A percentile compares a stretch with the other conserved stretches of the same genome.
These are phyloP conservation scores for Lentinula sp. DNA, from an alignment of 768 basidiomycete genomes.

Conservation along the genomic window DNA sequence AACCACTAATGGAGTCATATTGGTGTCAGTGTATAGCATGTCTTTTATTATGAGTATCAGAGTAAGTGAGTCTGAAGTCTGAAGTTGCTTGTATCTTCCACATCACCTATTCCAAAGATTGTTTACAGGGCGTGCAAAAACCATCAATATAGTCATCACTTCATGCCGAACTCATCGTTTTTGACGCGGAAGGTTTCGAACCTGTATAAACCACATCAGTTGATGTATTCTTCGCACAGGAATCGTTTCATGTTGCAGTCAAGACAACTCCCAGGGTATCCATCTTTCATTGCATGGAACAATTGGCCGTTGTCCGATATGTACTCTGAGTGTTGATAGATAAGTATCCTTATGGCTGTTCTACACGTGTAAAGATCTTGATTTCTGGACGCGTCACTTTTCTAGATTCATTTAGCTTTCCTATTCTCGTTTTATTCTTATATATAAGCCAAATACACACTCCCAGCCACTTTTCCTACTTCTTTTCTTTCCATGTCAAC, in stretches of 20 bases:
- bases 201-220: background rate
- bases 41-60: background rate
- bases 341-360: background rate
- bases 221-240: conserved; percentile 4
- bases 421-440: background rate
- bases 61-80: background rate
- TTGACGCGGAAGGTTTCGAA: background rate
- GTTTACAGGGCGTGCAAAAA: background rate
- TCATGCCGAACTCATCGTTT: background rate
- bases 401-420: background rate
- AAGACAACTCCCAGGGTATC: conserved; percentile 3
- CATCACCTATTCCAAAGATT: background rate
- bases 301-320: background rate
- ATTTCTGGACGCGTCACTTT: conserved; percentile 6
- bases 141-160: background rate
- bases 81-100: background rate
- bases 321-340: background rate
- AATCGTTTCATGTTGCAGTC: conserved; percentile 5
- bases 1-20: background rate
- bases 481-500: conserved; percentile 1
- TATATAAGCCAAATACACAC: background rate
- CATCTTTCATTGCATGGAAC: conserved; percentile 1
- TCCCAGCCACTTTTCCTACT: background rate
- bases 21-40: background rate
- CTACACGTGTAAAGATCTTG: conserved; percentile 10